A percentile compares a stretch with the other conserved stretches of the same genome.
Conservation (phyloP, 345 rosid genomes). For the Murraya paniculata region DNA sequence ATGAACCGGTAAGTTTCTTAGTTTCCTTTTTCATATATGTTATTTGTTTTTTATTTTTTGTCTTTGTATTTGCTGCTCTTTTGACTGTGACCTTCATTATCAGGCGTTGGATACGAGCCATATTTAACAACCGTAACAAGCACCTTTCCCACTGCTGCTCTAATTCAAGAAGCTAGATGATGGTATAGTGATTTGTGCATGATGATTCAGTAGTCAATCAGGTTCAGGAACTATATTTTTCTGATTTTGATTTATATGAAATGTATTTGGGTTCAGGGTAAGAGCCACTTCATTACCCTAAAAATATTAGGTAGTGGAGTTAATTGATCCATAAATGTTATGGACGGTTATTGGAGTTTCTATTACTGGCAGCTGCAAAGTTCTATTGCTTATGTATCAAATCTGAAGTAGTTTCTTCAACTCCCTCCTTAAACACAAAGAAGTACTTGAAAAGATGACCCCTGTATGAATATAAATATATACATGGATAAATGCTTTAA, state of each 20-base stretch:
- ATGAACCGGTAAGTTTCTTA: constrained; percentile 28
- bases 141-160: neutral
- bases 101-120: constrained; percentile 39
- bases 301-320: neutral
- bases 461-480: neutral
- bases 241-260: neutral
- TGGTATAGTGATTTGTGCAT: neutral
- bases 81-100: constrained; percentile 2
- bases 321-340: neutral
- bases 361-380: neutral
- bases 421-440: neutral
- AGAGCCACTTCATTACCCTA: neutral
- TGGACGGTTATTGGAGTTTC: neutral
- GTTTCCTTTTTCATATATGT: neutral
- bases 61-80: neutral
- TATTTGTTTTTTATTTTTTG: neutral
- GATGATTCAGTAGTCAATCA: neutral
- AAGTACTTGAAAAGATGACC: neutral
- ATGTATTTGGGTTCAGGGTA: neutral
- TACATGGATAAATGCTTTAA: no score
- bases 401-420: neutral
- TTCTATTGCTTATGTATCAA: neutral
- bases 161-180: constrained; percentile 5
- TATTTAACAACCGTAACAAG: constrained; percentile 16
- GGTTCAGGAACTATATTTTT: neutral